phyloP scores from a whole-genome alignment of 2,329 filamentous ascomycete genomes.

The Xylaria sp. region DNA sequence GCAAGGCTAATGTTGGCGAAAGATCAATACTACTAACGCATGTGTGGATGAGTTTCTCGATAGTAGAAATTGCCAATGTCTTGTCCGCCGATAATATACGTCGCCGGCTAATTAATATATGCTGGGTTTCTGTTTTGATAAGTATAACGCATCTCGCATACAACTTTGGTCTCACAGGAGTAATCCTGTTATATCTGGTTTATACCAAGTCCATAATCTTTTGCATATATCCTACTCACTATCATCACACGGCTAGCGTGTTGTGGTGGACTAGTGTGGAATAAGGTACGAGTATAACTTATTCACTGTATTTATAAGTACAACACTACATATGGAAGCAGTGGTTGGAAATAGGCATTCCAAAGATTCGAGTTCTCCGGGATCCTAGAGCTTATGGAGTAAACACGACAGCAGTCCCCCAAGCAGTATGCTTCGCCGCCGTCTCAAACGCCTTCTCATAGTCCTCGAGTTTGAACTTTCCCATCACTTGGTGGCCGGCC shows the following conservation, averaged over 20 bases:
- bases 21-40: background rate
- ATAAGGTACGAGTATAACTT: background rate
- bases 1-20: background rate
- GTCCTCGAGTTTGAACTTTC: conserved; percentile 49
- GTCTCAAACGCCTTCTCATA: conserved; percentile 48
- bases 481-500: conserved; percentile 46
- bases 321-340: background rate
- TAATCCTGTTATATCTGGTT: background rate
- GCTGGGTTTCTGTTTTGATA: too few relatives aligned
- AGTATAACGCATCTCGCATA: too few relatives aligned
- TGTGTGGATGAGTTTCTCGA: too few relatives aligned
- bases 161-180: too few relatives aligned
- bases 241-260: background rate
- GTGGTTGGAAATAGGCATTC: background rate
- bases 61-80: too few relatives aligned
- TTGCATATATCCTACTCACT: background rate
- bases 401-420: conserved; percentile 35
- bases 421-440: conserved; percentile 41
- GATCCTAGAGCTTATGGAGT: conserved; percentile 20
- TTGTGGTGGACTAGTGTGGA: background rate
- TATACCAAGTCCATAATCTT: background rate
- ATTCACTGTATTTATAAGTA: background rate
- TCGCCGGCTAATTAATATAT: too few relatives aligned
- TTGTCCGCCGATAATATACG: too few relatives aligned
- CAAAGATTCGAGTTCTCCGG: background rate